These are phyloP conservation scores for Colletotrichum musae DNA, from an alignment of 2,329 filamentous ascomycete genomes.

Conservation along the genomic window DNA sequence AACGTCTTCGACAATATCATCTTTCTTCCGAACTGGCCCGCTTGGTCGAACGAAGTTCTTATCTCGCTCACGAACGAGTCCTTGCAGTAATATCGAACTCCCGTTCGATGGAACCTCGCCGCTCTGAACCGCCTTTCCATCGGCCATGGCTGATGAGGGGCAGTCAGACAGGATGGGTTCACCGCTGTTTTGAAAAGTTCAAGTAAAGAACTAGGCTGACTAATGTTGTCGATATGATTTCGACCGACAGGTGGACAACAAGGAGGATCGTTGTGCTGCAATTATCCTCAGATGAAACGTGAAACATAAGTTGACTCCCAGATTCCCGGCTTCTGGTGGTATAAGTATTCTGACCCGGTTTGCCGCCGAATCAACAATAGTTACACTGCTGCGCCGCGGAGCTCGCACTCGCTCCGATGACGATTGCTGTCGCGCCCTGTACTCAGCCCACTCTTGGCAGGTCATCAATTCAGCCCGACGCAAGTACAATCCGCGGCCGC, in stretches of 20 bases:
- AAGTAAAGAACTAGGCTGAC: too few species aligned
- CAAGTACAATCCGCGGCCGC: slow-evolving; percentile 3
- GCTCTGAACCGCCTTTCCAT: not conserved
- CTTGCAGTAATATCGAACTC: not conserved
- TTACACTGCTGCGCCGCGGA: not conserved
- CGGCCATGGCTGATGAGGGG: not conserved
- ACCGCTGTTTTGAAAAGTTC: too few species aligned
- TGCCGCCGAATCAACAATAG: not conserved
- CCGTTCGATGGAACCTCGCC: not conserved
- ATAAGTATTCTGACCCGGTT: too few species aligned
- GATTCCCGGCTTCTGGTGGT: not conserved
- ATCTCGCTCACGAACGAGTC: slow-evolving; percentile 10
- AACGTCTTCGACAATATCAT: slow-evolving; percentile 37
- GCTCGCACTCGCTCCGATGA: slow-evolving; percentile 21
- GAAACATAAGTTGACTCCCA: not conserved
- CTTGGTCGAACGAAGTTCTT: slow-evolving; percentile 6
- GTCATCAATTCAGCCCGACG: slow-evolving; percentile 20
- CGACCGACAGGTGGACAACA: too few species aligned
- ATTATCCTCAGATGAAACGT: not conserved
- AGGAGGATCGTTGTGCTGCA: too few species aligned
- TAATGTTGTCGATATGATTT: too few species aligned
- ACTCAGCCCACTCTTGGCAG: slow-evolving; percentile 29
- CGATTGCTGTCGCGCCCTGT: not conserved
- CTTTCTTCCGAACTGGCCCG: slow-evolving; percentile 5
- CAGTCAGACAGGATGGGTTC: too few species aligned